Conservation (phyloP, 148 eudicot genomes). For the Persicaria tinctoria region DNA sequence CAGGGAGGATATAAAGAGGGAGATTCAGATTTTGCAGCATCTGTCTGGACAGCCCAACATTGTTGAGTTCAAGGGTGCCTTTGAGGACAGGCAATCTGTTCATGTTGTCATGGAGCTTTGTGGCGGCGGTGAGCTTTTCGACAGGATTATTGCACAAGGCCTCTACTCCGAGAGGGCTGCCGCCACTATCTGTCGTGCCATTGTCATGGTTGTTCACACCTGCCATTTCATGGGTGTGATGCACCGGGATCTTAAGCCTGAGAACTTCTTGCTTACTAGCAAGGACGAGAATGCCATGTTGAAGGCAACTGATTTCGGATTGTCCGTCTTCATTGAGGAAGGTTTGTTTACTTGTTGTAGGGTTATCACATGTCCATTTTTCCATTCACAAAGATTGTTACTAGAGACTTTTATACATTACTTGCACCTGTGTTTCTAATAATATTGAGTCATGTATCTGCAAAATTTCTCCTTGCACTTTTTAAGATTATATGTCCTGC, state of each 20-base stretch:
- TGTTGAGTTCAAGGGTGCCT: slow-evolving; percentile 82
- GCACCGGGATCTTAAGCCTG: slow-evolving; percentile 96
- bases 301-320: slow-evolving; percentile 90
- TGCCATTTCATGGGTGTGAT: slow-evolving; percentile 95
- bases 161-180: slow-evolving; percentile 78
- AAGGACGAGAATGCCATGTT: slow-evolving; percentile 54
- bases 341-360: slow-evolving; percentile 27
- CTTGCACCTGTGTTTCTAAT: background rate
- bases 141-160: slow-evolving; percentile 80
- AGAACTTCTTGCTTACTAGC: slow-evolving; percentile 76
- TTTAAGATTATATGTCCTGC: too few relatives aligned
- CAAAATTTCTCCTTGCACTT: too few relatives aligned
- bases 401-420: background rate
- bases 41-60: slow-evolving; percentile 86
- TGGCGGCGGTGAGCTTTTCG: slow-evolving; percentile 85
- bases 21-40: slow-evolving; percentile 84
- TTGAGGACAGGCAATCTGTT: slow-evolving; percentile 78
- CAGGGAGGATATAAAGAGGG: slow-evolving; percentile 76
- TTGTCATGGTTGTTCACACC: slow-evolving; percentile 75
- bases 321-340: slow-evolving; percentile 83
- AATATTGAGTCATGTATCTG: background rate
- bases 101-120: slow-evolving; percentile 94
- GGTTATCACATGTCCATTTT: background rate
- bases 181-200: slow-evolving; percentile 47
- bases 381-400: background rate